A percentile compares a stretch with the other conserved stretches of the same genome.
These are phyloP conservation scores for Phytophthora pluvialis DNA, from an alignment of 352 stramenopile species.

Conservation along the genomic window DNA sequence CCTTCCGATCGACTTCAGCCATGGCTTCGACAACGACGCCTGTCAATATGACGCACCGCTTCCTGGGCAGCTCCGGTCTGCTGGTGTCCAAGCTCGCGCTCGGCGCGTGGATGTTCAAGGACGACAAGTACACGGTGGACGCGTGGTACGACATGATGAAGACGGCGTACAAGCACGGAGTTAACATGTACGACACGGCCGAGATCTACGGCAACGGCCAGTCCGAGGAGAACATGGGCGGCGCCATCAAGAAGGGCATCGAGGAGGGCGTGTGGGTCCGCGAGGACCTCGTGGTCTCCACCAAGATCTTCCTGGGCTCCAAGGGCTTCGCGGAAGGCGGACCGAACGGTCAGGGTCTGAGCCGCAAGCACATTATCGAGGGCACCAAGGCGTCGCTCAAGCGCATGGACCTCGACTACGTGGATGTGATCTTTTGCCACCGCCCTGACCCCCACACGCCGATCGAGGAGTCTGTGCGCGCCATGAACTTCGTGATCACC, in stretches of 20 bases:
- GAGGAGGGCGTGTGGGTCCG: neutral
- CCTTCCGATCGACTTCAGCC: neutral
- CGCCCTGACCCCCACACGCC: neutral
- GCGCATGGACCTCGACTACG: slow-evolving; percentile 1
- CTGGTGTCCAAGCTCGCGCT: slow-evolving; percentile 13
- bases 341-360: neutral
- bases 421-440: slow-evolving; percentile 4
- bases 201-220: slow-evolving; percentile 1
- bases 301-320: slow-evolving; percentile 1
- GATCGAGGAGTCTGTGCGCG: slow-evolving; percentile 2
- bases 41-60: slow-evolving; percentile 9
- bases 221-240: slow-evolving; percentile 1
- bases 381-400: slow-evolving; percentile 3
- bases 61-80: slow-evolving; percentile 12
- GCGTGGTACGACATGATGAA: slow-evolving; percentile 11
- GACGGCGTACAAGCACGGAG: slow-evolving; percentile 1
- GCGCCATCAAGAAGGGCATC: slow-evolving; percentile 1
- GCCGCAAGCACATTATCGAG: slow-evolving; percentile 1
- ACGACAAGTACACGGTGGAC: slow-evolving; percentile 9
- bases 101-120: slow-evolving; percentile 1
- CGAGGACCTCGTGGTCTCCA: slow-evolving; percentile 1
- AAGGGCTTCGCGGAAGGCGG: slow-evolving; percentile 1
- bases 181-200: slow-evolving; percentile 6
- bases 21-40: slow-evolving; percentile 2
- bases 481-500: slow-evolving; percentile 1